A percentile compares a stretch with the other conserved stretches of the same genome.
Evolutionary conservation across 805 yeast species (phyloP).

Genomic region (Candida insectalens): DNA sequence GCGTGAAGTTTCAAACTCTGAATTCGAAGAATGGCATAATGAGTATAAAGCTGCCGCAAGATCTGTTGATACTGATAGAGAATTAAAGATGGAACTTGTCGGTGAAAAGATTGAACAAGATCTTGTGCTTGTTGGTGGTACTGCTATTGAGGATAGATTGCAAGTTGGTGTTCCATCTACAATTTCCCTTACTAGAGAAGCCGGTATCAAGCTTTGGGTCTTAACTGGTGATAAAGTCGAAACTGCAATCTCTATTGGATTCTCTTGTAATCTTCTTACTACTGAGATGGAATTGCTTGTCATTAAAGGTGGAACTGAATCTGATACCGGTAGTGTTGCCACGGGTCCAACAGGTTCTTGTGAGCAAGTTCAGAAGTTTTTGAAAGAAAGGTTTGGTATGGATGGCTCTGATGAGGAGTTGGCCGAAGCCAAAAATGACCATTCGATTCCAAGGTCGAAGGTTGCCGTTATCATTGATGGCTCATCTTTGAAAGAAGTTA

Average conservation of each 20-base stretch:
- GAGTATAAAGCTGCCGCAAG: constrained; percentile 49
- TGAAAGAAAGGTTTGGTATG: constrained; percentile 37
- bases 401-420: constrained; percentile 35
- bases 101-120: constrained; percentile 52
- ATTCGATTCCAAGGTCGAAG: constrained; percentile 49
- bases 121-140: constrained; percentile 58
- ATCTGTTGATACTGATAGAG: constrained; percentile 49
- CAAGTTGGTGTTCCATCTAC: constrained; percentile 75
- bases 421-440: constrained; percentile 45
- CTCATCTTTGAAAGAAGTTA: constrained; percentile 38
- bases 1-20: constrained; percentile 33
- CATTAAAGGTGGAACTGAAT: constrained; percentile 25
- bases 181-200: constrained; percentile 52
- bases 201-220: constrained; percentile 79
- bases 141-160: constrained; percentile 73
- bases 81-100: constrained; percentile 40
- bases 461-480: constrained; percentile 68
- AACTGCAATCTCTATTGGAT: constrained; percentile 78
- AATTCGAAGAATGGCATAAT: constrained; percentile 44
- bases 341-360: constrained; percentile 1
- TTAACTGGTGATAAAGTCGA: constrained; percentile 77
- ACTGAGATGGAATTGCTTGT: constrained; percentile 62
- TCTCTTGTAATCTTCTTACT: constrained; percentile 62
- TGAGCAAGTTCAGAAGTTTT: constrained; percentile 34
- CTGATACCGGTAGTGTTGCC: constrained; percentile 13